Percentiles rank a stretch among this genome's conserved stretches.
phyloP scores from a whole-genome alignment of 495 filamentous ascomycete species.

The Staphylotrichum longicolle region DNA sequence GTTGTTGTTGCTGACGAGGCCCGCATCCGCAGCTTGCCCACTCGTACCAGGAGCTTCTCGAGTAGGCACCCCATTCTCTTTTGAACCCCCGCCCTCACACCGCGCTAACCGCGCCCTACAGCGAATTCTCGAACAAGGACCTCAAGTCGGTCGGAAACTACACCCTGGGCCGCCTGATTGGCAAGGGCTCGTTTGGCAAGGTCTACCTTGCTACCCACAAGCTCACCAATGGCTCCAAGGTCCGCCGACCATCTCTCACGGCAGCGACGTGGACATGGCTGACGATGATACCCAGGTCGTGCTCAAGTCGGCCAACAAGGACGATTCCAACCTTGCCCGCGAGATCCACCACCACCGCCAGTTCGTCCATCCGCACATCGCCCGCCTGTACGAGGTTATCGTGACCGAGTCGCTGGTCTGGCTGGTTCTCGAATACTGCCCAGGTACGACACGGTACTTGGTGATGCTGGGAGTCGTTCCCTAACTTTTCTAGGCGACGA shows the following conservation, averaged over 20 bases:
- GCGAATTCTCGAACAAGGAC: slow-evolving; percentile 92
- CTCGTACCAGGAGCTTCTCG: slow-evolving; percentile 92
- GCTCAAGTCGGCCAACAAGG: slow-evolving; percentile 94
- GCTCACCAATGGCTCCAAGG: slow-evolving; percentile 98
- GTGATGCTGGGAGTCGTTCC: slow-evolving; percentile 21
- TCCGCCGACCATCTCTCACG: slow-evolving; percentile 40
- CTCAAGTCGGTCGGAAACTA: slow-evolving; percentile 93
- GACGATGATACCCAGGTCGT: slow-evolving; percentile 64
- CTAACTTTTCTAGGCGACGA: slow-evolving; percentile 69
- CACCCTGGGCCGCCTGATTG: slow-evolving; percentile 83
- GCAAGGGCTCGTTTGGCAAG: slow-evolving; percentile 97
- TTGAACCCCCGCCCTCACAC: neutral
- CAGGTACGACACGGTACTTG: slow-evolving; percentile 56
- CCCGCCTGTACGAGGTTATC: slow-evolving; percentile 93
- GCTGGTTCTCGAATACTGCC: slow-evolving; percentile 95
- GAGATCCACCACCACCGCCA: slow-evolving; percentile 99
- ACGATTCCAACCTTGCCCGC: slow-evolving; percentile 89
- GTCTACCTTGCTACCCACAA: slow-evolving; percentile 96
- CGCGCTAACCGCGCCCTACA: slow-evolving; percentile 42
- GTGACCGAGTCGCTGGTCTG: slow-evolving; percentile 93
- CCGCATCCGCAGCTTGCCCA: slow-evolving; percentile 69
- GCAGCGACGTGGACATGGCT: neutral
- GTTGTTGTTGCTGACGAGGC: slow-evolving; percentile 27
- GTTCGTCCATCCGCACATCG: slow-evolving; percentile 96
- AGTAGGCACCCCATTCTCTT: slow-evolving; percentile 56